A percentile compares a stretch with the other conserved stretches of the same genome.
Evolutionary conservation across 768 basidiomycete species (phyloP).

Genomic region (Lenzites betulinus): DNA sequence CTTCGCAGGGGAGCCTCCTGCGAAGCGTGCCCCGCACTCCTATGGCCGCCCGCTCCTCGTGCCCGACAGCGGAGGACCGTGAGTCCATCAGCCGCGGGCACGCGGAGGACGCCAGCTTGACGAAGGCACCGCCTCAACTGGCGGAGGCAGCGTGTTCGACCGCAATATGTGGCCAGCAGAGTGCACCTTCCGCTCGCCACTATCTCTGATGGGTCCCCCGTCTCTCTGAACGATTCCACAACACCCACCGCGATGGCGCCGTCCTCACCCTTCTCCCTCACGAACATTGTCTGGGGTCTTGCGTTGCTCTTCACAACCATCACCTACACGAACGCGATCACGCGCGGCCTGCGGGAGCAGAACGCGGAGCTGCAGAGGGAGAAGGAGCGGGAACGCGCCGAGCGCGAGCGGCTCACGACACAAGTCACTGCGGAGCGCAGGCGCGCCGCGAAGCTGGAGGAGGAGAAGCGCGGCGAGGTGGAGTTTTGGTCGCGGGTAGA

Average conservation of each 20-base stretch:
- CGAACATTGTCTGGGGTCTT: constrained; percentile 18
- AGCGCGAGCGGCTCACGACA: constrained; percentile 6
- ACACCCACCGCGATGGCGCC: constrained; percentile 10
- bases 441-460: not conserved
- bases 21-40: constrained; percentile 5
- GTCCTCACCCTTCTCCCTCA: constrained; percentile 17
- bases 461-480: constrained; percentile 8
- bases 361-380: constrained; percentile 16
- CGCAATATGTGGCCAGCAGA: constrained; percentile 9
- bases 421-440: constrained; percentile 6
- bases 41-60: constrained; percentile 5
- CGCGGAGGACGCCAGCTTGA: constrained; percentile 9
- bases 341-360: constrained; percentile 13
- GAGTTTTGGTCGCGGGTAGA: constrained; percentile 23
- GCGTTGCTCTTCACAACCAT: constrained; percentile 19
- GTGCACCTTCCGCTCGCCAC: not conserved
- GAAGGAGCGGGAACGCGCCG: constrained; percentile 7
- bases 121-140: constrained; percentile 13
- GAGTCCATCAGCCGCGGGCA: constrained; percentile 12
- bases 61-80: constrained; percentile 7
- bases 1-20: not conserved
- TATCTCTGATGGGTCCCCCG: constrained; percentile 18
- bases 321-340: constrained; percentile 13
- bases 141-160: constrained; percentile 10
- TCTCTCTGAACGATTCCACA: constrained; percentile 4